Percentiles rank a stretch among this genome's conserved stretches.
phyloP scores from a whole-genome alignment of 2,329 filamentous ascomycete species.

The Esteya vermicola region DNA sequence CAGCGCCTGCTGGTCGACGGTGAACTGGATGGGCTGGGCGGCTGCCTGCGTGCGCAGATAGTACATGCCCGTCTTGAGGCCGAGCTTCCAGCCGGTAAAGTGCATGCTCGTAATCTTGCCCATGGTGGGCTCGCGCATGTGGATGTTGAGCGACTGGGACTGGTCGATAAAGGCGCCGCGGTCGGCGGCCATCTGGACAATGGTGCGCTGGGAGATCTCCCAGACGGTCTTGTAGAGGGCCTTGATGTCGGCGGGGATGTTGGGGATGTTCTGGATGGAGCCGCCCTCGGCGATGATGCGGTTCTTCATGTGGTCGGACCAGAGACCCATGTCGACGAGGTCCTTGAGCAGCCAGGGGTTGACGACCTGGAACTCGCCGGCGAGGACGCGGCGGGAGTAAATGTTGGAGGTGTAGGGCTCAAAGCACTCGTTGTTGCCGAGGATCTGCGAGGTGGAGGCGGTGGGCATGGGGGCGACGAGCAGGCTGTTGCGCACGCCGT shows the following conservation, averaged over 20 bases:
- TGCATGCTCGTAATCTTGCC: slow-evolving; percentile 99
- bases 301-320: slow-evolving; percentile 99
- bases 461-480: slow-evolving; percentile 96
- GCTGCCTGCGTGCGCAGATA: slow-evolving; percentile 97
- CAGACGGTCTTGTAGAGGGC: slow-evolving; percentile 98
- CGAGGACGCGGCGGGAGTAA: slow-evolving; percentile 94
- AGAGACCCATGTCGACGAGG: slow-evolving; percentile 91
- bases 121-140: slow-evolving; percentile 99
- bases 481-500: slow-evolving; percentile 90
- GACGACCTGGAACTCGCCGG: slow-evolving; percentile 97
- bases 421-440: slow-evolving; percentile 99
- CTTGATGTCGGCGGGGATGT: slow-evolving; percentile 93
- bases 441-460: slow-evolving; percentile 90
- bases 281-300: slow-evolving; percentile 96
- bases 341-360: slow-evolving; percentile 99
- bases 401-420: slow-evolving; percentile 99
- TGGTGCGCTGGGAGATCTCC: slow-evolving; percentile 93
- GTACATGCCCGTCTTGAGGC: slow-evolving; percentile 99
- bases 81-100: slow-evolving; percentile 97
- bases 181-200: slow-evolving; percentile 96
- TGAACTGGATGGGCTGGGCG: slow-evolving; percentile 95
- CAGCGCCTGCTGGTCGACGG: slow-evolving; percentile 90
- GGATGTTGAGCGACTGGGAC: slow-evolving; percentile 97
- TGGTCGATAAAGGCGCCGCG: slow-evolving; percentile 98
- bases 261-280: slow-evolving; percentile 92